Base-by-base conservation (phyloP, 2,329 filamentous ascomycete species). In the Neodidymelliopsis sp. region DNA sequence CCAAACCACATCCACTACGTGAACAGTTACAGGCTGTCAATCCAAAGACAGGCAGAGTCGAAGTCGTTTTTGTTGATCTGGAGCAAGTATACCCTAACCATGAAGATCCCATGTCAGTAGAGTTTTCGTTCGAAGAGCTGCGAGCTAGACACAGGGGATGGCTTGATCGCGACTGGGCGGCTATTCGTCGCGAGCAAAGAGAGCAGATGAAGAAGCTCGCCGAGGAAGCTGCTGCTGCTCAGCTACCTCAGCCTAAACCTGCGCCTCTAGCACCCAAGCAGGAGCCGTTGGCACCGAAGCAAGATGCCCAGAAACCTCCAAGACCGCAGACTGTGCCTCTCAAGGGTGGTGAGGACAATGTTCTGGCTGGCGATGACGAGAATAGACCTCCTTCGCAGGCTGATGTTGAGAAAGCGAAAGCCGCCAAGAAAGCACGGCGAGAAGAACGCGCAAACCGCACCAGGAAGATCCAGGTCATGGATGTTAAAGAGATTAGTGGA, bases 121-220 rank as follows among this genome's bases (percentile, higher is more conserved):
- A 97, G 72, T 81, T 89, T 54, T 93, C 90, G 65, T 96, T 97
- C 67, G 94, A 99, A 69, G 94, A 99, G 74, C 76, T 99, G 16
- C 85, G 91, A 75, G 93, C 93, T 22, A 81, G 81, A 30, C 84
- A 84, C 58, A 83, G 89, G 47, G 93, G 93, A 1, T 86, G 82
- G 81, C 71, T 82, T 52, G 67, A 78, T 41, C 78, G 75, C 56
- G 76, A 84, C 56, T 85, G 83, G 82, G 66, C 62, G 59, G 71
- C 53, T 47, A 61, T 67, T 6, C 65, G 66, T 63, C 60, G 63
- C 15, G 49, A 62, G 38, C 60, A 70, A 41, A 49, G 53, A 29
- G 50, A 62, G 24, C 45, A 60, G 36, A 57, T 53, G 69, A 75
- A 36, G 34, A 66, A 56, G 25, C 36, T 43, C 33, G 54, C 54